Evolutionary conservation across 2,329 filamentous ascomycete genomes (phyloP).

Genomic region (Colletotrichum caudatum): DNA sequence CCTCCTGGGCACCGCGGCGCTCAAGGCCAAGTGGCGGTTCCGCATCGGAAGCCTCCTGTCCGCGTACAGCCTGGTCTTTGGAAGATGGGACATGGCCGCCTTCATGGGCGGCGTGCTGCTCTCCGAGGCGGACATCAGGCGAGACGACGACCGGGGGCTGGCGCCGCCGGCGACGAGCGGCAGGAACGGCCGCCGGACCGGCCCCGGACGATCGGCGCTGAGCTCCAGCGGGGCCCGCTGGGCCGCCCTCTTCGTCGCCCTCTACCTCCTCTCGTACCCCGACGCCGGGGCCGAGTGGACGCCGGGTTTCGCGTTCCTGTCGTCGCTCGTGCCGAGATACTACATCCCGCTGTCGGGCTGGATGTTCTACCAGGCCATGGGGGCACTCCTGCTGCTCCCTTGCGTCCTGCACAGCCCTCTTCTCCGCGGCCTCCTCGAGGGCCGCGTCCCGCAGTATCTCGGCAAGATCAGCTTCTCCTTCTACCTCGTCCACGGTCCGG

Average conservation of each 20-base stretch:
- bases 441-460: slow-evolving; percentile 51
- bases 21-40: slow-evolving; percentile 52
- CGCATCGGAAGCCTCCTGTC: slow-evolving; percentile 48
- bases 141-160: slow-evolving; percentile 40
- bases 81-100: slow-evolving; percentile 56
- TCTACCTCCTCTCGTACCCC: slow-evolving; percentile 56
- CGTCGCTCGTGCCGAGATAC: slow-evolving; percentile 51
- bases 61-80: slow-evolving; percentile 51
- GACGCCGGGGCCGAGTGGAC: slow-evolving; percentile 55
- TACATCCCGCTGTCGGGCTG: slow-evolving; percentile 53
- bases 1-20: slow-evolving; percentile 53
- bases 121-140: slow-evolving; percentile 53
- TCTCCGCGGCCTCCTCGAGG: slow-evolving; percentile 49
- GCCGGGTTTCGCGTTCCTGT: slow-evolving; percentile 52
- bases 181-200: slow-evolving; percentile 18
- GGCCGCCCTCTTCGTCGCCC: slow-evolving; percentile 48
- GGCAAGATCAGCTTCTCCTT: slow-evolving; percentile 56
- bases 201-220: slow-evolving; percentile 32
- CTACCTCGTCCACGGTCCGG: slow-evolving; percentile 54
- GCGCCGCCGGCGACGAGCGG: slow-evolving; percentile 39
- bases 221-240: slow-evolving; percentile 46
- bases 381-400: slow-evolving; percentile 52
- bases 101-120: slow-evolving; percentile 54
- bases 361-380: slow-evolving; percentile 56
- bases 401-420: slow-evolving; percentile 51